These are phyloP conservation scores for Phytopythium litorale DNA, from an alignment of 352 stramenopile species.

Conservation along the genomic window DNA sequence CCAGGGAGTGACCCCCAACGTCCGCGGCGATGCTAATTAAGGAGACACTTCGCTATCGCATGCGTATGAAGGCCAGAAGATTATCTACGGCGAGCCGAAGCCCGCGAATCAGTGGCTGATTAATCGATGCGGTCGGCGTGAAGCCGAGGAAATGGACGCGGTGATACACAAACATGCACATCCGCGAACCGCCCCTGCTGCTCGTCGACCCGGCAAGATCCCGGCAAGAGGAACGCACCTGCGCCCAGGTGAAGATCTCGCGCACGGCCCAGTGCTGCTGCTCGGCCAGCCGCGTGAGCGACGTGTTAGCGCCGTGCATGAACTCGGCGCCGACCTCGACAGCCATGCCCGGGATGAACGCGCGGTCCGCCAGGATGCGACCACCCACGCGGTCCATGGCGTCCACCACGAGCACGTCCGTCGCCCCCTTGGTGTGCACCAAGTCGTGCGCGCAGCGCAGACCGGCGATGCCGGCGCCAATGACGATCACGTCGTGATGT, in stretches of 20 bases:
- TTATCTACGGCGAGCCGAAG: slow-evolving; percentile 26
- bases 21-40: slow-evolving; percentile 77
- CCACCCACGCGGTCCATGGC: slow-evolving; percentile 59
- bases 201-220: neutral
- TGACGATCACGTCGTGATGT: slow-evolving; percentile 63
- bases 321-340: slow-evolving; percentile 77
- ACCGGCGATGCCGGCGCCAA: slow-evolving; percentile 63
- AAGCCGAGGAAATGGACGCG: slow-evolving; percentile 5
- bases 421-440: slow-evolving; percentile 43
- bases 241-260: slow-evolving; percentile 85
- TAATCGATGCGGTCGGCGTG: slow-evolving; percentile 69
- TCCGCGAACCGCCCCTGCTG: neutral
- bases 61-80: slow-evolving; percentile 88
- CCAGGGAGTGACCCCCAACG: slow-evolving; percentile 14
- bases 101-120: slow-evolving; percentile 79
- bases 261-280: slow-evolving; percentile 62
- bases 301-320: slow-evolving; percentile 72
- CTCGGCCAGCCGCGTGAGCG: slow-evolving; percentile 61
- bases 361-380: slow-evolving; percentile 53
- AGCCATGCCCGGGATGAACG: slow-evolving; percentile 69
- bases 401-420: slow-evolving; percentile 74
- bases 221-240: slow-evolving; percentile 38
- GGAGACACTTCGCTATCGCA: slow-evolving; percentile 79
- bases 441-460: slow-evolving; percentile 65
- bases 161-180: slow-evolving; percentile 8